A percentile compares a stretch with the other conserved stretches of the same genome.
phyloP scores from a whole-genome alignment of 495 filamentous ascomycete species.

The Haplographium delicatum region DNA sequence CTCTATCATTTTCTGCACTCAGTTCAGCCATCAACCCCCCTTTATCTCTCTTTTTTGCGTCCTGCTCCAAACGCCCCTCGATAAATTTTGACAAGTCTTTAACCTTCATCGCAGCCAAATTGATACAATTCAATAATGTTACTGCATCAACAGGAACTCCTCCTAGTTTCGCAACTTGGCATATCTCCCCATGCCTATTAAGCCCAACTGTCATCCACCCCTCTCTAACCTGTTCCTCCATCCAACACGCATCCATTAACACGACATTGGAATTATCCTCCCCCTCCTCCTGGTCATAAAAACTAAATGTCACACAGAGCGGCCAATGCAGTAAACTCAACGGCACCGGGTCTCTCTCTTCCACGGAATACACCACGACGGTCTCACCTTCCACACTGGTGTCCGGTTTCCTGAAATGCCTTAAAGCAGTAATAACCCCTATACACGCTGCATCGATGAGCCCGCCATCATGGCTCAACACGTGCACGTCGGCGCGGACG shows the following conservation, averaged over 20 bases:
- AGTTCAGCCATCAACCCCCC: constrained; percentile 71
- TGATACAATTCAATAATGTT: constrained; percentile 63
- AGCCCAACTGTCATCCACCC: constrained; percentile 80
- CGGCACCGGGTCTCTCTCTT: constrained; percentile 86
- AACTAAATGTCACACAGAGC: constrained; percentile 82
- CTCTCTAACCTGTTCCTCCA: constrained; percentile 82
- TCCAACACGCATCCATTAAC: constrained; percentile 69
- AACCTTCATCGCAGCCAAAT: constrained; percentile 66
- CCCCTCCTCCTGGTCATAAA: constrained; percentile 45
- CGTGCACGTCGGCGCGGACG: constrained; percentile 82
- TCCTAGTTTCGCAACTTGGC: constrained; percentile 82
- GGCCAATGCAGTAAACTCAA: constrained; percentile 86
- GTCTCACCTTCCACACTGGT: constrained; percentile 75
- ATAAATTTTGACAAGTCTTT: constrained; percentile 71
- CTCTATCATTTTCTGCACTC: constrained; percentile 75
- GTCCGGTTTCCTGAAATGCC: constrained; percentile 86
- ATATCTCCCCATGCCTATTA: constrained; percentile 87
- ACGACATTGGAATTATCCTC: constrained; percentile 39
- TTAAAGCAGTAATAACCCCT: constrained; percentile 77
- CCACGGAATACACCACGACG: constrained; percentile 71
- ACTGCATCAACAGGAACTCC: constrained; percentile 76
- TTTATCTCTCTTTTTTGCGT: constrained; percentile 68
- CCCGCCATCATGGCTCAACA: constrained; percentile 83
- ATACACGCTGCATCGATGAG: constrained; percentile 82
- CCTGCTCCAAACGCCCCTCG: constrained; percentile 65